A percentile compares a stretch with the other conserved stretches of the same genome.
Conservation (phyloP, 2,329 filamentous ascomycete species). For the Fusarium agapanthi region DNA sequence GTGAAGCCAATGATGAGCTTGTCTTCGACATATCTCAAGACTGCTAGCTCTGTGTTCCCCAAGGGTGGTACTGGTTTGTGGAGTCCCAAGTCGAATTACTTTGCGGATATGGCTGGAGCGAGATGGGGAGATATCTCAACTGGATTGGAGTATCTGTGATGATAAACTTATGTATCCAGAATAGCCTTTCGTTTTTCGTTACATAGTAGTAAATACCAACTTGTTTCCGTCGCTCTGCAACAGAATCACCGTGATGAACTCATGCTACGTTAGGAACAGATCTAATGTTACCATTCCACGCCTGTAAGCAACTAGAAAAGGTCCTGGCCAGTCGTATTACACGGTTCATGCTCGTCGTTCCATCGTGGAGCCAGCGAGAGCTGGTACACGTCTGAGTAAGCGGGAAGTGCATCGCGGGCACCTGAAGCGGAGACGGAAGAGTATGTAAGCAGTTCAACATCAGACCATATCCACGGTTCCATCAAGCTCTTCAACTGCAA, state of each 20-base stretch:
- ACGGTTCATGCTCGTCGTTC: background rate
- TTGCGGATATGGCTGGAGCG: constrained; percentile 41
- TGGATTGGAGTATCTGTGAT: constrained; percentile 30
- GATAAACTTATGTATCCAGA: background rate
- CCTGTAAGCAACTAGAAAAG: background rate
- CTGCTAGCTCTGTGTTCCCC: constrained; percentile 53
- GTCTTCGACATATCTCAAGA: constrained; percentile 61
- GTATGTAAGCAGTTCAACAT: background rate
- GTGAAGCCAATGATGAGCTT: constrained; percentile 53
- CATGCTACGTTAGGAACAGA: background rate
- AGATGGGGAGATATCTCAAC: constrained; percentile 44
- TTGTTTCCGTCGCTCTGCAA: background rate
- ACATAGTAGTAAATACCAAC: background rate
- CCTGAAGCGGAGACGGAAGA: background rate
- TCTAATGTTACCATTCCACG: background rate
- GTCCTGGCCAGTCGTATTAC: background rate
- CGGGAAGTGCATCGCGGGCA: background rate
- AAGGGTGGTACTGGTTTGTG: constrained; percentile 53
- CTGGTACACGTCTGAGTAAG: background rate
- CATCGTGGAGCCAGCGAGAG: background rate
- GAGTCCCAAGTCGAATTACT: constrained; percentile 45
- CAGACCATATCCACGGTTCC: background rate
- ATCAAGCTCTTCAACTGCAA: too few relatives aligned
- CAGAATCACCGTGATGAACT: accelerated
- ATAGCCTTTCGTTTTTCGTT: background rate